Base-by-base conservation (phyloP, 2,329 filamentous ascomycete species). In the Aspergillus proliferans region DNA sequence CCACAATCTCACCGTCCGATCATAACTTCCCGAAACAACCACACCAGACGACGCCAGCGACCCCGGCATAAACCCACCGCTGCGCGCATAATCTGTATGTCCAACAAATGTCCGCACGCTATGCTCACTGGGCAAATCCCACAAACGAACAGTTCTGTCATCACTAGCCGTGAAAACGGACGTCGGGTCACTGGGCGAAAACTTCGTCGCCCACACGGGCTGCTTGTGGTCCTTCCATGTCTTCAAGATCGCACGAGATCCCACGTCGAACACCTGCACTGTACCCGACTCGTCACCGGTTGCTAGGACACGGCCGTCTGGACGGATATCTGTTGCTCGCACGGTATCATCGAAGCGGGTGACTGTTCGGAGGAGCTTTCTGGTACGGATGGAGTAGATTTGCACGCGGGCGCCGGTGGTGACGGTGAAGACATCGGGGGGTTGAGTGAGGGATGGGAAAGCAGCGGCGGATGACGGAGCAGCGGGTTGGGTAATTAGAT, bases 221-320 rank as follows among this genome's bases (percentile, higher is more conserved):
- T 95, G 91, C 73, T 90, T 91, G 74, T 97, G 92, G 59, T 91
- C 83, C 55, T 85, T 84, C 92, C 93, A 98, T 46, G 92, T 96
- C 76, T 93, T 92, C 60, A 98, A 74, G 57, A 98, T 95, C 3
- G 90, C 90, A 55, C 93, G 81, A 49, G 90, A 92, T 65, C 80
- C 84, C 46, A 95, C 83, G 64, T 98, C 93, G 65, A 97, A 98
- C 10, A 96, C 90, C 71, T 98, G 94, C 58, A 98, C 88, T 53
- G 86, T 84, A 49, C 94, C 94, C 38, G 83, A 86, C 66, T 96
- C 92, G 59, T 96, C 92, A 61, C 92, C 92, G 28, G 92, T 90
- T 33, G 94, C 86, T 59, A 98, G 73, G 49, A 98, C 87, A 53
- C 89, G 82, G 38, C 91, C 92, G 73, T 98, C 93, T 48, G 84